These are phyloP conservation scores for Singerocomus rubriflavus DNA, from an alignment of 1,284 basidiomycete species.

Conservation along the genomic window DNA sequence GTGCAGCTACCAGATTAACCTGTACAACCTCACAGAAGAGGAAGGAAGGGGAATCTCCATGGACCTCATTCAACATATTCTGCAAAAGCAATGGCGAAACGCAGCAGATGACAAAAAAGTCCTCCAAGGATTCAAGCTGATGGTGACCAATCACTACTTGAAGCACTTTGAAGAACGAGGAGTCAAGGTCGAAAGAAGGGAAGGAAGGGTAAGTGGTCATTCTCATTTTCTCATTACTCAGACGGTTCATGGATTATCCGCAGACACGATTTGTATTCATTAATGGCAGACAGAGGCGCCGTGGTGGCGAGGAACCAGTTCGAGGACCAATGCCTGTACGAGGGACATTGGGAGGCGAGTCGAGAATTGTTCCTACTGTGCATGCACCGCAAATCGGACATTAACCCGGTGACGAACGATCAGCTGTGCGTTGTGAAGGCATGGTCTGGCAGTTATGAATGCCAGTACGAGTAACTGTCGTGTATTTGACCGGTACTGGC, in stretches of 20 bases:
- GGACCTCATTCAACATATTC: conserved; percentile 22
- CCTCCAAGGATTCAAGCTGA: conserved; percentile 25
- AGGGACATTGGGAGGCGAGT: conserved; percentile 23
- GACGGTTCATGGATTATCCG: not conserved
- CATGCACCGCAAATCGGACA: conserved; percentile 14
- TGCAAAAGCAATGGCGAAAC: conserved; percentile 31
- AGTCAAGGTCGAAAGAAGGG: conserved; percentile 11
- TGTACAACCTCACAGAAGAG: conserved; percentile 22
- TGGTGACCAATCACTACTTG: conserved; percentile 37
- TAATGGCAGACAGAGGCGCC: conserved; percentile 7
- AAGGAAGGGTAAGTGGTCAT: conserved; percentile 19
- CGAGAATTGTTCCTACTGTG: conserved; percentile 26
- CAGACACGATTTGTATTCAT: conserved; percentile 17
- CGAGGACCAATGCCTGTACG: conserved; percentile 25
- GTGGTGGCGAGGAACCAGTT: conserved; percentile 1
- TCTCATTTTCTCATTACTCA: not conserved
- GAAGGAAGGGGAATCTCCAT: conserved; percentile 16
- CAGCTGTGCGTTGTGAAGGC: too few species aligned
- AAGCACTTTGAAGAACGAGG: conserved; percentile 28
- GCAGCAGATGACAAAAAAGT: conserved; percentile 29
- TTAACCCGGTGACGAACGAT: conserved; percentile 1
- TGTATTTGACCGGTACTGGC: not conserved
- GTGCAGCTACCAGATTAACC: conserved; percentile 25
- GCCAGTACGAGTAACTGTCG: not conserved
- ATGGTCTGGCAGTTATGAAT: not conserved